Conservation (phyloP, 148 eudicot genomes). For the Polygonum maritimum region DNA sequence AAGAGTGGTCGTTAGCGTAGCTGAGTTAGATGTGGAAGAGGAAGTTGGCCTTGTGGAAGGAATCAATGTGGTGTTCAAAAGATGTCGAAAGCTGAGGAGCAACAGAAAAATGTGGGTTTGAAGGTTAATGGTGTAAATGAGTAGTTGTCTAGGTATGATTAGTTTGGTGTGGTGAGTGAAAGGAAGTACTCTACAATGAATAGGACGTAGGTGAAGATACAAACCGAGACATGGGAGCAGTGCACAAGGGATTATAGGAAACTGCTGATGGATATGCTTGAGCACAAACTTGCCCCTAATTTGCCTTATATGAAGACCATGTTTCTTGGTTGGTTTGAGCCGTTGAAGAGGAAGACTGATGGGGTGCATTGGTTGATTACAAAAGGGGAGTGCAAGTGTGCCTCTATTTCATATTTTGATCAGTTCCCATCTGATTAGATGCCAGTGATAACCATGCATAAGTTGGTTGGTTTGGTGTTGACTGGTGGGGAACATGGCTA, state of each 20-base stretch:
- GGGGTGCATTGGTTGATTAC: slow-evolving; percentile 57
- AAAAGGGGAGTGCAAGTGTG: slow-evolving; percentile 43
- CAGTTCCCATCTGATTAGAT: slow-evolving; percentile 81
- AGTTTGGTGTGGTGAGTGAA: slow-evolving; percentile 29
- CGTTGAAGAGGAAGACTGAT: slow-evolving; percentile 53
- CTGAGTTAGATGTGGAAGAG: slow-evolving; percentile 54
- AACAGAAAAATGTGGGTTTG: slow-evolving; percentile 5
- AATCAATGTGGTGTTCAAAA: slow-evolving; percentile 56
- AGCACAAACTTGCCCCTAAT: slow-evolving; percentile 81
- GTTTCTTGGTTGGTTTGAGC: slow-evolving; percentile 97
- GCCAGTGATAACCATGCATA: slow-evolving; percentile 95
- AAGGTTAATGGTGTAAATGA: too few relatives aligned
- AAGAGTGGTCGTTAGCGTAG: slow-evolving; percentile 56
- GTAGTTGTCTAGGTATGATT: slow-evolving; percentile 11
- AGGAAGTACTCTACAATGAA: slow-evolving; percentile 42
- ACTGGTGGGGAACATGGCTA: slow-evolving; percentile 61
- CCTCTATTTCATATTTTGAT: slow-evolving; percentile 60
- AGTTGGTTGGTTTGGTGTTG: slow-evolving; percentile 75
- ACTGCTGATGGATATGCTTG: slow-evolving; percentile 78
- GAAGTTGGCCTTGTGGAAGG: slow-evolving; percentile 42
- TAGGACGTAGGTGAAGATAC: slow-evolving; percentile 70
- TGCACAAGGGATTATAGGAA: slow-evolving; percentile 78
- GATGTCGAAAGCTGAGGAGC: slow-evolving; percentile 47
- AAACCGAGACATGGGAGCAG: slow-evolving; percentile 87
- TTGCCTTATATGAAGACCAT: slow-evolving; percentile 84